Base-by-base conservation (phyloP, 257 asterid genomes). In the Lantana camara region DNA sequence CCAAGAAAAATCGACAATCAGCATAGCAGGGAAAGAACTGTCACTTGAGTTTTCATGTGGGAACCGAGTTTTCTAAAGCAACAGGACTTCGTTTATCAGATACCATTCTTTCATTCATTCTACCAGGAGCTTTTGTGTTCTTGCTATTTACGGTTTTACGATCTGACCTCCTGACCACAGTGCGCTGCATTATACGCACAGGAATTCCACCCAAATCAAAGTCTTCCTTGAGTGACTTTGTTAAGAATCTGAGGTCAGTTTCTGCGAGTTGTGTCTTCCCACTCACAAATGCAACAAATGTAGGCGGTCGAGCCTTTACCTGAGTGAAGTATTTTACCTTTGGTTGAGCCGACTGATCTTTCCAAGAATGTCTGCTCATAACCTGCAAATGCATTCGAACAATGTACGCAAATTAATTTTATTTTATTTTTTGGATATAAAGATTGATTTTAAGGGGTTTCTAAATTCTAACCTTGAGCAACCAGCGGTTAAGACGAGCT, bases 251-350 rank as follows among this genome's bases (percentile, higher is more conserved):
- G 56, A 94, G 19, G 64, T 82, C 96, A 2, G 96, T 78, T 8
- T 94, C 96, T 0, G 95, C 74, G 40, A 94, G 89, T 69, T 69
- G 81, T 19, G 57, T 75, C 66, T 86, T 88, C 35, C 95, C 87
- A 8, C 88, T 90, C 71, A 90, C 77, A 45, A 94, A 94, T 13
- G 97, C 97, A 19, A 90, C 89, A 48, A 90, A 90, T 35, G 97
- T 94, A n/a, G 99, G 99, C 9, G 96, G 97, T 22, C 99, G 85
- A 14, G 97, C 97, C 83, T 90, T 94, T 68, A 90, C 97, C 67
- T 94, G 99, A 45, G 97, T 88, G 83, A 94, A 94, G 64, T 94
- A 94, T 52, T 90, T 90, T 46, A 94, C 77, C 89, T 94, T 94
- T 8, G 99, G 97, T 71, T 94, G 97, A 45, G 97, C 82, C 0